Conservation (phyloP, 2,329 filamentous ascomycete genomes). For the Curvularia lunata region DNA sequence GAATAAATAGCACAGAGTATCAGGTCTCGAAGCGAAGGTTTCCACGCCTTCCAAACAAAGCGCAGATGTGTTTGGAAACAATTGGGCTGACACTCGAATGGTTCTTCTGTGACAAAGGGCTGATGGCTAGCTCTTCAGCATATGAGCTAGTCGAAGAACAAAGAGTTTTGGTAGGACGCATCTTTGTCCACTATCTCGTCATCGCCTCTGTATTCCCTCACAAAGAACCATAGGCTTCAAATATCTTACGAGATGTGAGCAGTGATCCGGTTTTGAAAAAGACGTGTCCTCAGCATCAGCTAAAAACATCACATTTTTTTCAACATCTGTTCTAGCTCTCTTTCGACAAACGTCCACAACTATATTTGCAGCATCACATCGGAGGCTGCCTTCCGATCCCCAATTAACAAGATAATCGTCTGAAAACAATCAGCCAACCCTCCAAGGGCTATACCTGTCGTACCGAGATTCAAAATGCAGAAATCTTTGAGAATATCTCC, state of each 20-base stretch:
- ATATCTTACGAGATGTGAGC: not conserved
- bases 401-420: not conserved
- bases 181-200: slow-evolving; percentile 6
- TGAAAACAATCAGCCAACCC: not conserved
- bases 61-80: not conserved
- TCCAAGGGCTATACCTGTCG: not conserved
- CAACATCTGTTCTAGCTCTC: too few relatives aligned
- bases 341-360: not conserved
- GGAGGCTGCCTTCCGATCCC: not conserved
- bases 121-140: not conserved
- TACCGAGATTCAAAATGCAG: not conserved
- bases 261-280: not conserved
- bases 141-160: slow-evolving; percentile 1
- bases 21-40: not conserved
- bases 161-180: slow-evolving; percentile 3
- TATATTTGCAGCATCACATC: not conserved
- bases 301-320: too few relatives aligned
- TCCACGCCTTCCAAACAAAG: slow-evolving; percentile 7
- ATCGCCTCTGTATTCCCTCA: not conserved
- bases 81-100: not conserved
- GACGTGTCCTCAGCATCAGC: not conserved
- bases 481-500: slow-evolving; percentile 40
- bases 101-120: slow-evolving; percentile 7
- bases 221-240: slow-evolving; percentile 8
- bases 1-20: not conserved